Evolutionary conservation across 495 filamentous ascomycete species (phyloP).

Genomic region (Penicillium fimorum): DNA sequence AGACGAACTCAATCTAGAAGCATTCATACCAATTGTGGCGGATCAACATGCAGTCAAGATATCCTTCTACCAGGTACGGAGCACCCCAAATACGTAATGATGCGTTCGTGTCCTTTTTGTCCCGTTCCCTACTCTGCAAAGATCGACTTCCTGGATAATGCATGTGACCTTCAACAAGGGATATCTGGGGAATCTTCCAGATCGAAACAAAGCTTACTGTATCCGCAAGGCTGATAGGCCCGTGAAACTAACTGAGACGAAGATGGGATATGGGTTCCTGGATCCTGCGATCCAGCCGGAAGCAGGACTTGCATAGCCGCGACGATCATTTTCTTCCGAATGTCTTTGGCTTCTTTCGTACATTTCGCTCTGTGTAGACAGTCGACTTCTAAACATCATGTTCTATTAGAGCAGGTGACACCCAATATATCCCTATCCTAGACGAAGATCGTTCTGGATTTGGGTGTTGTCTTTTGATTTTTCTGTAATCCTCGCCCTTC

Average conservation of each 20-base stretch:
- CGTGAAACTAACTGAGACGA: slow-evolving; percentile 12
- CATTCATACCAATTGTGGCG: slow-evolving; percentile 9
- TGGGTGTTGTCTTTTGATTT: slow-evolving; percentile 4
- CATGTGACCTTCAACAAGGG: slow-evolving; percentile 19
- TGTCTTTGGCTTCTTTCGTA: slow-evolving; percentile 5
- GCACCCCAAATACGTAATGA: background rate
- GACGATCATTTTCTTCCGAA: slow-evolving; percentile 16
- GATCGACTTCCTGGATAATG: slow-evolving; percentile 1
- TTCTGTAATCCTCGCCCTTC: slow-evolving; percentile 1
- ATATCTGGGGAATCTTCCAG: slow-evolving; percentile 12
- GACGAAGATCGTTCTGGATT: slow-evolving; percentile 3
- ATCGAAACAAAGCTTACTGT: slow-evolving; percentile 8
- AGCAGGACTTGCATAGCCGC: slow-evolving; percentile 28
- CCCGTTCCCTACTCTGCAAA: background rate
- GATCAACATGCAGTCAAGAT: slow-evolving; percentile 1
- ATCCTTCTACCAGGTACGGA: background rate
- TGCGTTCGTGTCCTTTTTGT: background rate
- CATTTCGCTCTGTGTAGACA: background rate
- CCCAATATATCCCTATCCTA: slow-evolving; percentile 6
- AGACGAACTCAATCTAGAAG: slow-evolving; percentile 18
- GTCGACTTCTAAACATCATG: slow-evolving; percentile 5
- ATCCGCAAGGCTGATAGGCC: slow-evolving; percentile 4
- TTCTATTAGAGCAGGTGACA: slow-evolving; percentile 3
- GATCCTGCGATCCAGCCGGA: slow-evolving; percentile 21
- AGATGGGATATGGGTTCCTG: slow-evolving; percentile 15